A percentile compares a stretch with the other conserved stretches of the same genome.
phyloP scores from a whole-genome alignment of 2,329 filamentous ascomycete species.

The Apiospora pterosperma region DNA sequence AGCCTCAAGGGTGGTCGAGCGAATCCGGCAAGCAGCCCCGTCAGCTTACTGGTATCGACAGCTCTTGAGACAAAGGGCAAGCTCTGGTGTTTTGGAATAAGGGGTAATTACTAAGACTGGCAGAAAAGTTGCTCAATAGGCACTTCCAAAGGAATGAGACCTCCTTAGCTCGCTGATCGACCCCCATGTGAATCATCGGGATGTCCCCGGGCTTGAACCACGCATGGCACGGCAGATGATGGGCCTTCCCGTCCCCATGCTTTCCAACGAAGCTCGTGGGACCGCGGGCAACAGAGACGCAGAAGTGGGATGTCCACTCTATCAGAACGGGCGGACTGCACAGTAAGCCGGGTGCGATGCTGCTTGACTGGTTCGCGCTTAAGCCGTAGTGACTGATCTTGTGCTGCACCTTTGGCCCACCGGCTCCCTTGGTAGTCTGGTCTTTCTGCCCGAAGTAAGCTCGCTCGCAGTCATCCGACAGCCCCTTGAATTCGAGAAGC shows the following conservation, averaged over 20 bases:
- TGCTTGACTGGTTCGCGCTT: not conserved
- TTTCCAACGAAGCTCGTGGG: constrained; percentile 3
- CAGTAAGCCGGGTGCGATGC: not conserved
- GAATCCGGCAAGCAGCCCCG: not conserved
- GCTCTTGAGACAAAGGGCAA: not conserved
- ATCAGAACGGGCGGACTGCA: constrained; percentile 6
- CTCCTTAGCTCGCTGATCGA: not conserved
- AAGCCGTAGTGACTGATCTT: not conserved
- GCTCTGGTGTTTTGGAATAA: not conserved
- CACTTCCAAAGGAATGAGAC: constrained; percentile 7
- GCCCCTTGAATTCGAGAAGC: constrained; percentile 1
- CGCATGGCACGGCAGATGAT: not conserved
- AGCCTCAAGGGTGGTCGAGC: not conserved
- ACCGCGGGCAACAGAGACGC: constrained; percentile 9
- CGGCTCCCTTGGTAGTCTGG: not conserved
- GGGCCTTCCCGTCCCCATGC: not conserved
- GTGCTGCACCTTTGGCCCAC: not conserved
- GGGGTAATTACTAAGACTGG: not conserved
- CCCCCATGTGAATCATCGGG: not conserved
- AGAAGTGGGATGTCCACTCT: constrained; percentile 8
- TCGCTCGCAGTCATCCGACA: constrained; percentile 6
- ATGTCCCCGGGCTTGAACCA: constrained; percentile 3
- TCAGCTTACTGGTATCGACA: not conserved
- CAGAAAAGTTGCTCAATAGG: not conserved
- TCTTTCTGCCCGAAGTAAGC: constrained; percentile 2